Evolutionary conservation across 148 eudicot genomes (phyloP), one percentile per base, ranked within the genome.

Genomic region (Amaranthus hypochondriacus): DNA sequence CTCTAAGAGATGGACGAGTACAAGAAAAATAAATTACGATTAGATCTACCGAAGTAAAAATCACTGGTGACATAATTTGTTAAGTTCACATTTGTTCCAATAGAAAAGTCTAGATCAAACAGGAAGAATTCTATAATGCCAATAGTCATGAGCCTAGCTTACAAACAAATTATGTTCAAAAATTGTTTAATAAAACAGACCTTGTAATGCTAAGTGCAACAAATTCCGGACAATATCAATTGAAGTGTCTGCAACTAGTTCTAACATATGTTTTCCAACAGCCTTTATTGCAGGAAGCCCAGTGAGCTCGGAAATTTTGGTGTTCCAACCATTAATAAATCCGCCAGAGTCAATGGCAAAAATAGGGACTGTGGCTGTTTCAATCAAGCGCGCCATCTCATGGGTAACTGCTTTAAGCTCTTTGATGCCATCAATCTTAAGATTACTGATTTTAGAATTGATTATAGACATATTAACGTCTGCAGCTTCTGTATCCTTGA

Each of bases 381-480:
- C 98, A 73, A 94, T 94, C 87, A 94, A 58, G 43, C 97, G 84
- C 12, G 89, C 93, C 98, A 94, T 94, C 87, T 91, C 98, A 78
- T 88, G 73, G 1, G 98, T 92, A 69, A 94, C 88, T 0, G 93
- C 89, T 72, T 88, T 89, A 11, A 94, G 86, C 76, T 94, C 98
- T 64, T 84, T 82, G 56, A 85, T 67, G 42, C 93, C 92, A 73
- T 92, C 92, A 65, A 94, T 82, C 51, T 78, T 85, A n/a, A 94
- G 86, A 48, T 89, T 90, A 48, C 76, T 84, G 21, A 94, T 87
- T 86, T 79, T 85, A 2, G 87, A 76, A 76, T 87, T 90, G 48
- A 91, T 83, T 7, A 71, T 77, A 10, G 78, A 75, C 0, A 88
- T 77, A 28, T 87, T 82, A 62, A 78, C 42, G 28, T 87, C 85